phyloP scores from a whole-genome alignment of 176 grass and related monocot genomes.

The Carex parvula region DNA sequence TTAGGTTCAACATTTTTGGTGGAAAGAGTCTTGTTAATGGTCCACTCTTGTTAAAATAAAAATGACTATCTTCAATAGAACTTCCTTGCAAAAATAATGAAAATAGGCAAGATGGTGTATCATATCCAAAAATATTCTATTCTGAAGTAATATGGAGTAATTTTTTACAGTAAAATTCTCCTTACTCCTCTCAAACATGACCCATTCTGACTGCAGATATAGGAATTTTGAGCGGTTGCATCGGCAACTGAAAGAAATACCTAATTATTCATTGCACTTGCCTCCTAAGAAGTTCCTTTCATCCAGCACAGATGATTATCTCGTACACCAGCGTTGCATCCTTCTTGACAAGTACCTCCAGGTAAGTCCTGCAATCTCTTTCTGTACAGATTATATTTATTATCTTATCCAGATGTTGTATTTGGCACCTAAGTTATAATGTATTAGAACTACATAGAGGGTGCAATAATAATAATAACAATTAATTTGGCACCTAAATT shows the following conservation, averaged over 20 bases:
- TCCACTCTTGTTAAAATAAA: neutral
- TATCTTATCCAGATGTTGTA: neutral
- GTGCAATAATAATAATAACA: neutral
- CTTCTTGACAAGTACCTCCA: slow-evolving; percentile 96
- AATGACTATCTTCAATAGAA: neutral
- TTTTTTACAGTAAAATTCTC: neutral
- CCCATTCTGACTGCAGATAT: slow-evolving; percentile 55
- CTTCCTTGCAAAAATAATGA: neutral
- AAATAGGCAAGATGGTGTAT: neutral
- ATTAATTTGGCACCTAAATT: neutral
- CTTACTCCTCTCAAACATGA: neutral
- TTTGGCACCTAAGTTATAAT: neutral
- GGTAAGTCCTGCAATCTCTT: slow-evolving; percentile 41
- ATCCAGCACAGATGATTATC: slow-evolving; percentile 95
- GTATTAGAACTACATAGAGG: neutral
- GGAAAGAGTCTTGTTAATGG: neutral
- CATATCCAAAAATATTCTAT: neutral
- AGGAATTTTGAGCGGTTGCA: slow-evolving; percentile 96
- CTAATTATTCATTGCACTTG: slow-evolving; percentile 93
- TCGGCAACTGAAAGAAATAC: slow-evolving; percentile 87
- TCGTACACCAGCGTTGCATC: slow-evolving; percentile 96
- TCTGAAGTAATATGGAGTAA: neutral
- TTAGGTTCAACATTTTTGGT: neutral
- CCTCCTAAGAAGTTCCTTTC: slow-evolving; percentile 97
- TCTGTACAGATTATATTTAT: neutral